Percentiles rank a stretch among this genome's conserved stretches.
Conservation (phyloP, 148 eudicot genomes). For the Camellia granthamiana region DNA sequence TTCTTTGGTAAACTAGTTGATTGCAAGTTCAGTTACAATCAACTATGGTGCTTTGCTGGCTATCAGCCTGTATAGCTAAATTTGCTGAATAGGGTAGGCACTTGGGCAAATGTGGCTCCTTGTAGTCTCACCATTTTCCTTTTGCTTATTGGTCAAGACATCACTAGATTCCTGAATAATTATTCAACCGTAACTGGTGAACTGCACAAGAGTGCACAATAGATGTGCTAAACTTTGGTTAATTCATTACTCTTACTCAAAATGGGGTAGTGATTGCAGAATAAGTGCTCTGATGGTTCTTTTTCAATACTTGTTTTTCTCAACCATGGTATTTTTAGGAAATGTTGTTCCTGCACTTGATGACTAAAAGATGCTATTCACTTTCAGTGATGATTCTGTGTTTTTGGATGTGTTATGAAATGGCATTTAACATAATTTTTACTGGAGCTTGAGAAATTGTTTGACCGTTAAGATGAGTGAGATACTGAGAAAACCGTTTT, state of each 20-base stretch:
- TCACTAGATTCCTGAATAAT: too few relatives aligned
- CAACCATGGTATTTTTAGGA: background rate
- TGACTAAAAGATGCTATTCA: background rate
- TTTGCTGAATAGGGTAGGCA: too few relatives aligned
- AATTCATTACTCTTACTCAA: background rate
- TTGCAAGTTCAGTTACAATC: too few relatives aligned
- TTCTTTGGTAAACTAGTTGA: too few relatives aligned
- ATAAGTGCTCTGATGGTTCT: background rate
- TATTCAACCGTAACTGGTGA: too few relatives aligned
- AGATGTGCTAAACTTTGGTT: background rate
- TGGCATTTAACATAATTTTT: background rate
- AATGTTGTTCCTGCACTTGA: background rate
- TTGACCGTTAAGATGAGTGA: background rate
- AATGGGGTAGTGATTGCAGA: background rate
- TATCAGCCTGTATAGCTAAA: too few relatives aligned
- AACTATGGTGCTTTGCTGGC: too few relatives aligned
- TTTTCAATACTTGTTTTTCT: background rate
- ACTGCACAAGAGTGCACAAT: too few relatives aligned
- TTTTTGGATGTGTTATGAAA: background rate
- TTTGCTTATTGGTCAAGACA: too few relatives aligned
- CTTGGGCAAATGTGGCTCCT: too few relatives aligned
- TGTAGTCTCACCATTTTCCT: too few relatives aligned
- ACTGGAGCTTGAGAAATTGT: background rate
- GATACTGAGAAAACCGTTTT: background rate
- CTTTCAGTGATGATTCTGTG: background rate